Base-by-base conservation (phyloP, 805 yeast species). In the Metschnikowia lochheadii region DNA sequence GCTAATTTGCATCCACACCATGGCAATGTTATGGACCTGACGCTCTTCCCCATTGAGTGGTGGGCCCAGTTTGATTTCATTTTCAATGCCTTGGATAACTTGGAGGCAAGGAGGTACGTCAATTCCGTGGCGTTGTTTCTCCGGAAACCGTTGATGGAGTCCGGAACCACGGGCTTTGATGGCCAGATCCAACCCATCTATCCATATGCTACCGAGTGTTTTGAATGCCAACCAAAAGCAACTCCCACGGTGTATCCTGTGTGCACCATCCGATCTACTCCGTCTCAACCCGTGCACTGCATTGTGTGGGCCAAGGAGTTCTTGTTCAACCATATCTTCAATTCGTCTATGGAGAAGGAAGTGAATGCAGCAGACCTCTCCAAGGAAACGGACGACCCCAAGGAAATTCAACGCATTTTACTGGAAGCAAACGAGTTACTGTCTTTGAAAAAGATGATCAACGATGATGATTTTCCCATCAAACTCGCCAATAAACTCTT, bases 291-390 rank as follows among this genome's bases (percentile, higher is more conserved):
- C 0, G 85, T 94, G 5, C 99, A 94, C 63, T 90, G 97, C 66
- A 85, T 94, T 23, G 96, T 95, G 1, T 94, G 99, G 99, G 96
- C 97, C 7, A 94, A 94, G 64, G 89, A 87, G 59, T 95, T 89
- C 62, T 69, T 94, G 46, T 90, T 94, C 63, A 77, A 81, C 21
- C 95, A 89, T 62, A 72, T 94, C 35, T 92, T 90, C 64, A 83
- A 82, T 18, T 82, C 81, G 44, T 75, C 68, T 49, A 20, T 60
- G 44, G 43, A 65, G 58, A 40, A 60, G 60, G 49, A 49, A 50
- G 58, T 42, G 44, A 56, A 50, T 33, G 56, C 53, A n/a, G 61
- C 58, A 6, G 55, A 58, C 18, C 56, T 80, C 51, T 44, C 49
- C 36, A 55, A 58, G 34, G 92, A 87, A 33, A 81, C 85, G 6